These are phyloP conservation scores for Paecilomyces formosus DNA, from an alignment of 2,329 filamentous ascomycete species.

Conservation along the genomic window DNA sequence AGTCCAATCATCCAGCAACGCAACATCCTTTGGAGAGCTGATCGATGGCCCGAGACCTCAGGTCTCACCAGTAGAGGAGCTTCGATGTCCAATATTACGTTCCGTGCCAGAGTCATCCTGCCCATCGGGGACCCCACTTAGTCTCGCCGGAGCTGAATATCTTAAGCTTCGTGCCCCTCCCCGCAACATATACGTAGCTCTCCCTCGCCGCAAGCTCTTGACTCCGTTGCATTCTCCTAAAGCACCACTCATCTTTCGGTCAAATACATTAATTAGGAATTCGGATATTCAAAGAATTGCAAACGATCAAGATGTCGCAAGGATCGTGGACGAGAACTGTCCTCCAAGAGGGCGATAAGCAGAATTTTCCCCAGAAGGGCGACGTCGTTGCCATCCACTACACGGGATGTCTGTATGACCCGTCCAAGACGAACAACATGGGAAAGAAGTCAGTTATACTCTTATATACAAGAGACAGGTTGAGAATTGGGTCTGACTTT, in stretches of 20 bases:
- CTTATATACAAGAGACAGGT: conserved; percentile 23
- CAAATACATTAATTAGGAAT: background rate
- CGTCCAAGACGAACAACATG: conserved; percentile 49
- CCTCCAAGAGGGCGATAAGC: conserved; percentile 53
- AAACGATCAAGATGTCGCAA: background rate
- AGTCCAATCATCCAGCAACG: background rate
- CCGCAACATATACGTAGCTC: background rate
- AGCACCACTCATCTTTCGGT: background rate
- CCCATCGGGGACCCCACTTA: background rate
- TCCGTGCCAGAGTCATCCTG: background rate
- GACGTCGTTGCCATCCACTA: conserved; percentile 83
- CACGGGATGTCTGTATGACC: conserved; percentile 76
- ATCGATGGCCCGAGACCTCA: background rate
- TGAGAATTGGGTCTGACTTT: conserved; percentile 1
- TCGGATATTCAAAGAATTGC: background rate
- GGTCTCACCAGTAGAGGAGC: background rate
- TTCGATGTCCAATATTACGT: background rate
- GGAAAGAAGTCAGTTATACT: conserved; percentile 56
- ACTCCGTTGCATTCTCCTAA: background rate
- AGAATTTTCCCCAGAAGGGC: conserved; percentile 54
- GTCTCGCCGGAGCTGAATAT: background rate
- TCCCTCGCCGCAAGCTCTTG: background rate
- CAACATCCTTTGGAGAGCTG: background rate
- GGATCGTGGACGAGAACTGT: conserved; percentile 50
- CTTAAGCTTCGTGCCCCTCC: background rate